A percentile compares a stretch with the other conserved stretches of the same genome.
phyloP scores from a whole-genome alignment of 768 basidiomycete species.

The Termitomyces bulborhizus region DNA sequence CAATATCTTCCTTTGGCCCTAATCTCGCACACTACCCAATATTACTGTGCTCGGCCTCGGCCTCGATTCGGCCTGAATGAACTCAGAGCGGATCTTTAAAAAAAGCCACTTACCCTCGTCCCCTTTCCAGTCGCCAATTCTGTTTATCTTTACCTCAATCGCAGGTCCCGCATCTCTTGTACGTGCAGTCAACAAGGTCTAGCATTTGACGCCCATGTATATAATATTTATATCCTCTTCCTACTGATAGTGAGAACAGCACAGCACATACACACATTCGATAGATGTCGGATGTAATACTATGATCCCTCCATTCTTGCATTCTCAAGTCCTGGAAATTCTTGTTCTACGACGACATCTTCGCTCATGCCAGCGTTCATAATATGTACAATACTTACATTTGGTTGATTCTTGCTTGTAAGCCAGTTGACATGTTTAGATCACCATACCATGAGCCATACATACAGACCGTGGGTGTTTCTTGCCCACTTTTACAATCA shows the following conservation, averaged over 20 bases:
- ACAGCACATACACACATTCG: not conserved
- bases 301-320: not conserved
- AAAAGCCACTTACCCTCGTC: not conserved
- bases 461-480: not conserved
- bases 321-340: not conserved
- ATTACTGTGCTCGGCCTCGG: slow-evolving; percentile 8
- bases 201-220: not conserved
- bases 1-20: not conserved
- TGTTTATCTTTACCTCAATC: not conserved
- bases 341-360: no score
- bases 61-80: slow-evolving; percentile 9
- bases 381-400: not conserved
- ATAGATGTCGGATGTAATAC: not conserved
- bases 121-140: not conserved
- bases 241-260: not conserved
- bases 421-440: not conserved
- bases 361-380: not conserved
- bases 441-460: no score
- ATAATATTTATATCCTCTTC: not conserved
- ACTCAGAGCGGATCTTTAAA: slow-evolving; percentile 1
- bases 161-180: not conserved
- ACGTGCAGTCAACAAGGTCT: not conserved
- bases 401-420: not conserved
- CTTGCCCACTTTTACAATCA: not conserved
- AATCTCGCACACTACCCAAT: not conserved